Base-by-base conservation (phyloP, 345 rosid genomes). In the Boechera retrofracta region DNA sequence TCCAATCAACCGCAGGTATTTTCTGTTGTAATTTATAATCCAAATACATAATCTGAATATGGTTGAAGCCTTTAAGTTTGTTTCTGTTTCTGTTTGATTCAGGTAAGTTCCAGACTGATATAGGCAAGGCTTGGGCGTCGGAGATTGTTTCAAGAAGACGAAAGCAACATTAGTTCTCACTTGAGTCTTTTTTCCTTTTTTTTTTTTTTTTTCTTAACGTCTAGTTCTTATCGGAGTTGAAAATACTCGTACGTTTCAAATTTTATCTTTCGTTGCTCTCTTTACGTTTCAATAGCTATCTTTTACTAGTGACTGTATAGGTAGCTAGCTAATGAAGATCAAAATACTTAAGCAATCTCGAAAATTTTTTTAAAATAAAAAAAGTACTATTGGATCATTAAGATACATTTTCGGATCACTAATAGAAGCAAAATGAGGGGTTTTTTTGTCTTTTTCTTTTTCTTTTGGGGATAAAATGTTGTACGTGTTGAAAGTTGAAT, bases 71-170 rank as follows among this genome's bases (percentile, higher is more conserved):
- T 28, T 56, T 7, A 31, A 49, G 3, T 16, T 61, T 64, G 54
- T 47, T 64, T 7, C 1, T 42, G 54, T 77, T 51, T 18, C 24
- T 21, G 24, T 21, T 60, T 53, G 73, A 39, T 86, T 67, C 93
- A 92, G 93, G 97, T 47, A 93, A 87, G 79, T 87, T 93, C 63
- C 98, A 88, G 84, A 93, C 97, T 3, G 91, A 93, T 10, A 69
- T 93, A 54, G 97, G 98, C 64, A 91, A 89, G 78, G 93, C 97
- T 61, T 93, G 97, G 97, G 98, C 98, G 1, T 72, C 28, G 7
- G 97, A 93, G 83, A 85, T 93, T 61, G 91, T 81, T 67, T 88
- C 91, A 24, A 91, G 98, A 80, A 89, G 91, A 77, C 85, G 77
- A 76, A 80, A 75, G 49, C 75, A 60, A 18, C 77, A 78, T 71